Evolutionary conservation across 352 stramenopile genomes (phyloP).

Genomic region (Phytopythium oedochilum): DNA sequence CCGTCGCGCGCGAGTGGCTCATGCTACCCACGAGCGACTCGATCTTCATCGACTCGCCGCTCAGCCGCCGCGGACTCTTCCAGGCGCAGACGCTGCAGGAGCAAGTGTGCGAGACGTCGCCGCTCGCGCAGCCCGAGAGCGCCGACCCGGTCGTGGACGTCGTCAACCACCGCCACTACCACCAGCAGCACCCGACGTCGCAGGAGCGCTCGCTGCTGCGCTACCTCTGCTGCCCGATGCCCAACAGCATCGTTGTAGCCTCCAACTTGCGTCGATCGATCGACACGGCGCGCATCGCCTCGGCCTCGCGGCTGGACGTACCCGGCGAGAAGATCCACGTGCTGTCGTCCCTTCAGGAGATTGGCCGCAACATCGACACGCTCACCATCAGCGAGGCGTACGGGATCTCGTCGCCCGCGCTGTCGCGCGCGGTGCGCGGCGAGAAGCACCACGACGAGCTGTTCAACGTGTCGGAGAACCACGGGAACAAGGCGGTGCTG

Average conservation of each 20-base stretch:
- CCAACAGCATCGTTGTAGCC: conserved; percentile 54
- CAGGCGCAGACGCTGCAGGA: conserved; percentile 55
- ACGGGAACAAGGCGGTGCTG: conserved; percentile 77
- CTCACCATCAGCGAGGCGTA: conserved; percentile 65
- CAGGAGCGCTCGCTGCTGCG: conserved; percentile 26
- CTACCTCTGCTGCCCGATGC: conserved; percentile 41
- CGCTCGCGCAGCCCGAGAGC: not conserved
- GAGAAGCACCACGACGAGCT: conserved; percentile 56
- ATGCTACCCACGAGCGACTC: conserved; percentile 64
- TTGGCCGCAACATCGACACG: conserved; percentile 83
- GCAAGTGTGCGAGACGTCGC: conserved; percentile 26
- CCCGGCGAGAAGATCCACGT: conserved; percentile 70
- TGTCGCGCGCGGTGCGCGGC: conserved; percentile 18
- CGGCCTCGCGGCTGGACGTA: conserved; percentile 46
- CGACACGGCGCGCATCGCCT: conserved; percentile 75
- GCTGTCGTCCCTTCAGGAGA: conserved; percentile 79
- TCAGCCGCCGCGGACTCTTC: conserved; percentile 52
- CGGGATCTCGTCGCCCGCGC: conserved; percentile 21
- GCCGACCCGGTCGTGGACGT: not conserved
- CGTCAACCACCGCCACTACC: conserved; percentile 9
- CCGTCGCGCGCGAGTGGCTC: conserved; percentile 62
- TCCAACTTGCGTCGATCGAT: conserved; percentile 78
- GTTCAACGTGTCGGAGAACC: conserved; percentile 71
- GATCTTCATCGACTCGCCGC: conserved; percentile 81
- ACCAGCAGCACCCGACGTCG: conserved; percentile 12